A percentile compares a stretch with the other conserved stretches of the same genome.
Conservation (phyloP, 345 rosid genomes). For the Syzygium oleosum region DNA sequence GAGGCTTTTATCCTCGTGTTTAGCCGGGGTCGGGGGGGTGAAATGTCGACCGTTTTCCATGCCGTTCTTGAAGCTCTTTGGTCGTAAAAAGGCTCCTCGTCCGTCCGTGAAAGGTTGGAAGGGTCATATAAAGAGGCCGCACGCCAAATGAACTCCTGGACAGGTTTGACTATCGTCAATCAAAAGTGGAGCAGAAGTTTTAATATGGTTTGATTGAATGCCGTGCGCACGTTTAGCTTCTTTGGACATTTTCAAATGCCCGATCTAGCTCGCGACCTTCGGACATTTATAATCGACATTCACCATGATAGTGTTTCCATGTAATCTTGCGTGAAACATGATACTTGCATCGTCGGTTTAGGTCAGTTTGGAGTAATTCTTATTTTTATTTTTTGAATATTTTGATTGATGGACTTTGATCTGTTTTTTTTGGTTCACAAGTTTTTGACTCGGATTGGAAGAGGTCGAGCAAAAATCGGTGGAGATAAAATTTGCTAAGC, state of each 20-base stretch:
- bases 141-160: neutral
- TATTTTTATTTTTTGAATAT: neutral
- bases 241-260: neutral
- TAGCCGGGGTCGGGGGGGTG: too few species aligned
- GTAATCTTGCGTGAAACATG: neutral
- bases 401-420: rapidly evolving
- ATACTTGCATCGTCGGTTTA: neutral
- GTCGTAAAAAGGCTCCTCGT: neutral
- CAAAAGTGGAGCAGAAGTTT: neutral
- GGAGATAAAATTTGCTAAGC: neutral
- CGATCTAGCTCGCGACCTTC: neutral
- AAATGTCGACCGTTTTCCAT: neutral
- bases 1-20: too few species aligned
- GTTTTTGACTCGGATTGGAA: neutral
- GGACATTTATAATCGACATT: neutral
- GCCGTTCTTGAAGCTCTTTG: neutral
- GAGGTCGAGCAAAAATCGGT: neutral
- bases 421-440: rapidly evolving
- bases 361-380: neutral
- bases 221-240: neutral
- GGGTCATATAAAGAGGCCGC: neutral
- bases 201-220: neutral
- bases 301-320: neutral
- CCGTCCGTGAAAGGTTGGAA: neutral
- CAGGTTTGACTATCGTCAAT: neutral